Conservation (phyloP, 2,329 filamentous ascomycete genomes). For the Penicillium sp. region DNA sequence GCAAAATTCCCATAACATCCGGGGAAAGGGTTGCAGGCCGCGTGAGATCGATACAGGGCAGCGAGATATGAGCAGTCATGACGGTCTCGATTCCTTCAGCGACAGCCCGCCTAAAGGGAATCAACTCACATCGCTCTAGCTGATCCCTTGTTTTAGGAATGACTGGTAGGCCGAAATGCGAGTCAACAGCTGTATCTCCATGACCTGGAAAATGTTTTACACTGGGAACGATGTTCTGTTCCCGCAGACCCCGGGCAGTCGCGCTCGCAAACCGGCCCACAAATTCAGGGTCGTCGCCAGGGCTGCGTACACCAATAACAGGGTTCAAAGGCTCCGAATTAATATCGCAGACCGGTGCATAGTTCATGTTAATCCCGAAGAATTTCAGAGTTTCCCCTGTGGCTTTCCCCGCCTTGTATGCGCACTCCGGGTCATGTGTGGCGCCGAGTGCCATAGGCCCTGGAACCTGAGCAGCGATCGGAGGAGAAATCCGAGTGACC, state of each 20-base stretch:
- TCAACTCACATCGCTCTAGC: conserved; percentile 42
- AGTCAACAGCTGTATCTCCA: conserved; percentile 46
- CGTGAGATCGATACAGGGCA: conserved; percentile 37
- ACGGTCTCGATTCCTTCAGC: conserved; percentile 44
- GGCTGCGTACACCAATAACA: conserved; percentile 45
- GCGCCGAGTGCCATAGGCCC: conserved; percentile 48
- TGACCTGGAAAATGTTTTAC: conserved; percentile 49
- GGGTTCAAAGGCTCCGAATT: conserved; percentile 47
- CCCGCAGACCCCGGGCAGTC: conserved; percentile 37
- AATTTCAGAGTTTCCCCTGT: conserved; percentile 41
- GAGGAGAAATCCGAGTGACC: conserved; percentile 43
- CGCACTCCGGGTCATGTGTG: conserved; percentile 35
- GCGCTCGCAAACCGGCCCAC: conserved; percentile 44
- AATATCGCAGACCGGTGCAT: conserved; percentile 46
- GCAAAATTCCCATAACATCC: conserved; percentile 39
- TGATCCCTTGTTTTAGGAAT: conserved; percentile 39
- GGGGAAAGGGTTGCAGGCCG: conserved; percentile 43
- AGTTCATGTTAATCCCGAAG: conserved; percentile 49
- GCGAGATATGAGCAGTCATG: conserved; percentile 48
- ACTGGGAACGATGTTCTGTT: conserved; percentile 42
- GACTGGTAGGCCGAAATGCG: conserved; percentile 43
- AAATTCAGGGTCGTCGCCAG: conserved; percentile 43
- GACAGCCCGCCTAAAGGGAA: conserved; percentile 45
- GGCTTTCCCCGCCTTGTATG: conserved; percentile 36
- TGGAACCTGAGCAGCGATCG: conserved; percentile 42